Conservation (phyloP, 2,329 filamentous ascomycete genomes). For the Fusarium robinianum region DNA sequence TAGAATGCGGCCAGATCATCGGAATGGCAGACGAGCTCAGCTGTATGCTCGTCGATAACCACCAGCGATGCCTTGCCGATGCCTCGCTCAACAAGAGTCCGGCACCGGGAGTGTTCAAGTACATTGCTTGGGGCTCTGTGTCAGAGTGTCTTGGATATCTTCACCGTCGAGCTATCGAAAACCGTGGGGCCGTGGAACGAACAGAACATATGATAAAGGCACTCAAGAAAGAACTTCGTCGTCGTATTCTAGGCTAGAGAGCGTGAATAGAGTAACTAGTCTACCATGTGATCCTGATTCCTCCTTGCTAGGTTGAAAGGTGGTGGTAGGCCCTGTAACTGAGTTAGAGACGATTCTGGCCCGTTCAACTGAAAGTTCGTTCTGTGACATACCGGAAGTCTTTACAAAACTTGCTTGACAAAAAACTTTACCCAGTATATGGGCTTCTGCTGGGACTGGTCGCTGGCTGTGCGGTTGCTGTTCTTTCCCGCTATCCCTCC, state of each 20-base stretch:
- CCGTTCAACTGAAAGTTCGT: too few species aligned
- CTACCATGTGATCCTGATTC: too few species aligned
- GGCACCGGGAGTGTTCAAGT: slow-evolving; percentile 43
- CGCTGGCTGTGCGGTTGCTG: too few species aligned
- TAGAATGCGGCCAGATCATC: slow-evolving; percentile 58
- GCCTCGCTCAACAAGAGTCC: slow-evolving; percentile 19
- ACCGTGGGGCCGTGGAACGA: slow-evolving; percentile 43
- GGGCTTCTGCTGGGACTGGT: too few species aligned
- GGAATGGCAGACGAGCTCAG: slow-evolving; percentile 65
- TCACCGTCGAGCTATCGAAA: slow-evolving; percentile 44
- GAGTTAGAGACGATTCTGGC: too few species aligned
- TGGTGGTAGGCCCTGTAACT: too few species aligned
- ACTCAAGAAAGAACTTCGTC: slow-evolving; percentile 37
- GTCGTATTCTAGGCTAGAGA: slow-evolving; percentile 30
- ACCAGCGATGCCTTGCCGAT: slow-evolving; percentile 25
- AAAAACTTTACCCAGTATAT: too few species aligned
- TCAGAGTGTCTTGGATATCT: slow-evolving; percentile 46
- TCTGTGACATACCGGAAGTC: too few species aligned
- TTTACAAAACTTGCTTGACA: too few species aligned
- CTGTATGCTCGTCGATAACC: slow-evolving; percentile 50
- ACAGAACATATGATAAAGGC: slow-evolving; percentile 38
- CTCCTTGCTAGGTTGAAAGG: too few species aligned
- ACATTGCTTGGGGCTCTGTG: slow-evolving; percentile 46
- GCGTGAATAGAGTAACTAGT: too few species aligned
- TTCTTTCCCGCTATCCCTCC: too few species aligned